Evolutionary conservation across 2,329 filamentous ascomycete genomes (phyloP), one percentile per base, ranked within the genome.

Genomic region (Trichoderma sp.): DNA sequence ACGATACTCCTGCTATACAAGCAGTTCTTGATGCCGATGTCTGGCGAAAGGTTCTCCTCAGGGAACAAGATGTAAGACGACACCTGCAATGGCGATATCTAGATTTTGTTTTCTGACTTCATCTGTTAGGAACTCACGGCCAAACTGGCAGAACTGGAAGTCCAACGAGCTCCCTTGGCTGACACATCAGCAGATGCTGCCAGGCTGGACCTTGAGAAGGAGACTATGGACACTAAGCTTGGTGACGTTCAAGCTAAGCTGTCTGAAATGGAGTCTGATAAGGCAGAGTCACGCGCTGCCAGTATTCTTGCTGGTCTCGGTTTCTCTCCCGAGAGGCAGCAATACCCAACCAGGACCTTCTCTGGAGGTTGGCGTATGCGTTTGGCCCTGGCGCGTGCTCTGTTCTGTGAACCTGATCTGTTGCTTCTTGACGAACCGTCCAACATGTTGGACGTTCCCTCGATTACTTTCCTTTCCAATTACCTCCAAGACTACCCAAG

Each of bases 391-490:
- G 96, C 96, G 14, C 87, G 96, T 86, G 96, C 96, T 16, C 88
- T 99, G 43, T 99, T 99, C 85, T 99, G 96, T 83, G 96, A 99
- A 80, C 96, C 96, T 55, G 96, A 99, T 82, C 85, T 99, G 64
- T 83, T 99, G 70, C 87, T 99, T 79, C 93, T 99, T 75, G 96
- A 99, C 84, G 96, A 99, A 89, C 96, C 96, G 83, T 98, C 95
- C 68, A 98, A 98, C 89, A 98, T 98, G 95, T 94, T 99, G 93
- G 96, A 98, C 82, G 96, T 99, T 69, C 96, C 96, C n/a, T 98
- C 96, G 29, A 98, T 99, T 78, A 96, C 96, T 68, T 99, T 98
- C 88, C 87, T 99, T 79, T 92, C 95, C 59, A 95, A 94, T 77
- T 99, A 99, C 78, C 91, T 99, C 10, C 94, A 97, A 80, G 86